Evolutionary conservation across 2,329 filamentous ascomycete species (phyloP).

Genomic region (Cladosporium colombiae): DNA sequence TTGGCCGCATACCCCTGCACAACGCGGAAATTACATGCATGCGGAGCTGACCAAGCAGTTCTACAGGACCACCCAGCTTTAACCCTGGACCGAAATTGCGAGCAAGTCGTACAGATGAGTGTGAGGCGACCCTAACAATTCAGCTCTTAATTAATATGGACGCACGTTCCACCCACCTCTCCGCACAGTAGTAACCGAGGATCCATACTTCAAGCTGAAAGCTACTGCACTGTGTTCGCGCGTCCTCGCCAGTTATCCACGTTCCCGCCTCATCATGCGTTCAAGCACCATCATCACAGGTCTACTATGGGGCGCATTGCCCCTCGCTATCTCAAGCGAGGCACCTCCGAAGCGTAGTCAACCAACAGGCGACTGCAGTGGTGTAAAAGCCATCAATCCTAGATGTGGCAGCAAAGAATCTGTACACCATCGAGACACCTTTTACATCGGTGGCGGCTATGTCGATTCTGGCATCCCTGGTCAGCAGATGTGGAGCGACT

Average conservation of each 20-base stretch:
- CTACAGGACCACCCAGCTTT: background rate
- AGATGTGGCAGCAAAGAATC: slow-evolving; percentile 7
- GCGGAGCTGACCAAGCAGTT: background rate
- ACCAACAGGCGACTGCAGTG: background rate
- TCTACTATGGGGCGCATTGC: background rate
- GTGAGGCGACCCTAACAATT: background rate
- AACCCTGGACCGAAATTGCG: background rate
- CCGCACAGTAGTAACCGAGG: background rate
- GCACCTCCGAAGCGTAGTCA: background rate
- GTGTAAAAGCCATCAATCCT: slow-evolving; percentile 5
- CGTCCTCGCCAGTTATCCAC: background rate
- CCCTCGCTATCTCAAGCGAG: background rate
- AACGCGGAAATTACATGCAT: background rate
- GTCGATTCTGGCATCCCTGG: slow-evolving; percentile 25
- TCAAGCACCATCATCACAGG: background rate
- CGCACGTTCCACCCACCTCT: background rate
- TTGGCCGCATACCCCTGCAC: background rate
- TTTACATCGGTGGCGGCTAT: slow-evolving; percentile 31
- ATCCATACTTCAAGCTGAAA: background rate
- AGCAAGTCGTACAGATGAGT: background rate
- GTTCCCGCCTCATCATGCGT: background rate
- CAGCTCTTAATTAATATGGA: background rate
- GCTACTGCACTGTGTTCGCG: background rate
- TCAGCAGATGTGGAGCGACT: slow-evolving; percentile 36
- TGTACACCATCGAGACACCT: slow-evolving; percentile 12